Conservation (phyloP, 2,329 filamentous ascomycete species). For the Aspergillus spinulosporus region DNA sequence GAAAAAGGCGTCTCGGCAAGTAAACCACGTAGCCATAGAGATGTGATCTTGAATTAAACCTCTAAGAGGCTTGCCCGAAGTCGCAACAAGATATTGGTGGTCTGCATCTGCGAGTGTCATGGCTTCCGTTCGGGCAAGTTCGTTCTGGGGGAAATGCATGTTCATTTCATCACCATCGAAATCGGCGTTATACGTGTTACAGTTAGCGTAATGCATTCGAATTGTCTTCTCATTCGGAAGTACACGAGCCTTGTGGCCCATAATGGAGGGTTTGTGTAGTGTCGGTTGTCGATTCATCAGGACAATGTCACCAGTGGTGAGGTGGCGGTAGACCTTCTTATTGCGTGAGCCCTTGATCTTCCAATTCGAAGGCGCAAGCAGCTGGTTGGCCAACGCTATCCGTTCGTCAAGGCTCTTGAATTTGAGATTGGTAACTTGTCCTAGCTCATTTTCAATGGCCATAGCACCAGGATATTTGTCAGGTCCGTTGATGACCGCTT, state of each 20-base stretch:
- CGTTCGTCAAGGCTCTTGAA: conserved; percentile 88
- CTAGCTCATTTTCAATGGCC: conserved; percentile 93
- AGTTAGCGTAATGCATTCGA: conserved; percentile 99
- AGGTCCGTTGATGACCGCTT: conserved; percentile 91
- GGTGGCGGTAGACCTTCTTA: conserved; percentile 95
- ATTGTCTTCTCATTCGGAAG: conserved; percentile 94
- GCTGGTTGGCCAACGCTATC: conserved; percentile 84
- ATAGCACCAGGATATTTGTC: conserved; percentile 93
- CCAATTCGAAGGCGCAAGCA: conserved; percentile 79
- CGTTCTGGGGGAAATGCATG: conserved; percentile 99
- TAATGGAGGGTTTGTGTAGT: conserved; percentile 97
- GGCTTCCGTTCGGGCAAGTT: conserved; percentile 88
- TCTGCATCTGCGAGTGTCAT: conserved; percentile 93
- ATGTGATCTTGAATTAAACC: conserved; percentile 99
- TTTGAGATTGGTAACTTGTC: conserved; percentile 82
- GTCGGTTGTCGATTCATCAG: conserved; percentile 99
- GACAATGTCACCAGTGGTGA: conserved; percentile 95
- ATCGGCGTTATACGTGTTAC: conserved; percentile 98
- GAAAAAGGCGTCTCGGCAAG: conserved; percentile 89
- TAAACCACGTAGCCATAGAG: conserved; percentile 87
- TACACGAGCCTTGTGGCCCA: conserved; percentile 92
- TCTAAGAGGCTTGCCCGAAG: conserved; percentile 86
- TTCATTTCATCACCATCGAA: conserved; percentile 99
- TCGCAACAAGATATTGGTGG: conserved; percentile 93
- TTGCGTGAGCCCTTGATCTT: conserved; percentile 74